Base-by-base conservation (phyloP, 139 green algal genomes). In the Coelastrella sp. region DNA sequence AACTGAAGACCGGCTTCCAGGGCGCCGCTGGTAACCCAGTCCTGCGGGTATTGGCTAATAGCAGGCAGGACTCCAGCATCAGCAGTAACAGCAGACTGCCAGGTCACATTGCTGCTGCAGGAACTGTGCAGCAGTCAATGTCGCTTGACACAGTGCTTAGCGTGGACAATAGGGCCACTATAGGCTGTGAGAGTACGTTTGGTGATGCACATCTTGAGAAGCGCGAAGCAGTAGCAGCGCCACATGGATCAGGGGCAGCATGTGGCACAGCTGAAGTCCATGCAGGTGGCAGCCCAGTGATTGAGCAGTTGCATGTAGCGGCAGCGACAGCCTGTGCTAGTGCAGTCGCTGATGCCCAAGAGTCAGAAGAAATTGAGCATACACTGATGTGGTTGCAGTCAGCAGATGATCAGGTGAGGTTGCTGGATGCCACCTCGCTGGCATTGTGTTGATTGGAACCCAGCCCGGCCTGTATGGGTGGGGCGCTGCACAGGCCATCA, bases 291-390 rank as follows among this genome's bases (percentile, higher is more conserved):
- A 76, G 17, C 68, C 11, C 14, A 13, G 11, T 71, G 61, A 71
- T 71, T n/a, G 23, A 19, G 78, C 78, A 84, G 78, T 23, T 66
- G 78, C 78, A 84, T 54, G n/a, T n/a, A n/a, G n/a, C n/a, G n/a
- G n/a, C n/a, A n/a, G n/a, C 47, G 22, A n/a, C 71, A 32, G 71
- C 71, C 16, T 77, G 82, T 56, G 65, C 64, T 5, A 87, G 23
- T 19, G 82, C 64, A 59, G 82, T 64, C 16, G 64, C n/a, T 59
- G 82, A 87, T 7, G 82, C 82, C 14, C 82, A 87, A 11, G 82
- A 87, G 65, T 73, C 54, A 4, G 82, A 77, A 32, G 82, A 87
- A 32, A 68, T 87, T 10, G 64, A 84, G 56, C 78, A 84, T 16
- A 84, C 78, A 16, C 4, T 84, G 57, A 47, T 65, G 78, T 84